A percentile compares a stretch with the other conserved stretches of the same genome.
phyloP scores from a whole-genome alignment of 306 rosid species.

The Styphnolobium japonicum region DNA sequence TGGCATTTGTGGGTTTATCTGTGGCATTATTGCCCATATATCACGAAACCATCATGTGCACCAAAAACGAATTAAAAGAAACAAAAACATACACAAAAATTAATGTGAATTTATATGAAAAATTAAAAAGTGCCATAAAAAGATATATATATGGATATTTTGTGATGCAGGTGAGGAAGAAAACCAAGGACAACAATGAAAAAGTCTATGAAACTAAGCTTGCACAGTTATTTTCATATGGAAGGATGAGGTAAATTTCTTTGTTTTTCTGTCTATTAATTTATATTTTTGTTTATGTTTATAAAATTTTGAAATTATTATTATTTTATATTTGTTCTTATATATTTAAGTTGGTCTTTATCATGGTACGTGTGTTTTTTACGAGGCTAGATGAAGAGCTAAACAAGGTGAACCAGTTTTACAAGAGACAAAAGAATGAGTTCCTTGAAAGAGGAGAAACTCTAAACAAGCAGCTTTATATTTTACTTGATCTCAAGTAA shows the following conservation, averaged over 20 bases:
- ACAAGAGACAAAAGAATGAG: conserved; percentile 55
- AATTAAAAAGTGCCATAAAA: neutral
- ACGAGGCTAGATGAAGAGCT: conserved; percentile 63
- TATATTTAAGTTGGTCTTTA: neutral
- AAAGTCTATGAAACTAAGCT: conserved; percentile 75
- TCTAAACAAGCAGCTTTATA: conserved; percentile 59
- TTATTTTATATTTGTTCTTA: neutral
- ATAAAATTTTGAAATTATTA: no score
- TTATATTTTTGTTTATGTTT: no score
- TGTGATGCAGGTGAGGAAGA: conserved; percentile 63
- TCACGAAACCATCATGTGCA: conserved; percentile 36
- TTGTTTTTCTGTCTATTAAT: neutral
- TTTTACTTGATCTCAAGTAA: conserved; percentile 50
- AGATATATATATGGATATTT: neutral
- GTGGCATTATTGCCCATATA: neutral
- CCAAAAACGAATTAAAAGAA: neutral
- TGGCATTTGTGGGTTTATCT: neutral
- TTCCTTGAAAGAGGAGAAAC: conserved; percentile 66
- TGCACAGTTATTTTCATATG: conserved; percentile 74
- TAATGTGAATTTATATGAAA: neutral
- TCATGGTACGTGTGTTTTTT: conserved; percentile 65
- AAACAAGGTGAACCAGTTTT: conserved; percentile 82
- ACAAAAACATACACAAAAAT: neutral
- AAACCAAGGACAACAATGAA: conserved; percentile 37
- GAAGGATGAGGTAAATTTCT: conserved; percentile 59